These are phyloP conservation scores for Aspergillus carlsbadensis DNA, from an alignment of 495 filamentous ascomycete species.

Conservation along the genomic window DNA sequence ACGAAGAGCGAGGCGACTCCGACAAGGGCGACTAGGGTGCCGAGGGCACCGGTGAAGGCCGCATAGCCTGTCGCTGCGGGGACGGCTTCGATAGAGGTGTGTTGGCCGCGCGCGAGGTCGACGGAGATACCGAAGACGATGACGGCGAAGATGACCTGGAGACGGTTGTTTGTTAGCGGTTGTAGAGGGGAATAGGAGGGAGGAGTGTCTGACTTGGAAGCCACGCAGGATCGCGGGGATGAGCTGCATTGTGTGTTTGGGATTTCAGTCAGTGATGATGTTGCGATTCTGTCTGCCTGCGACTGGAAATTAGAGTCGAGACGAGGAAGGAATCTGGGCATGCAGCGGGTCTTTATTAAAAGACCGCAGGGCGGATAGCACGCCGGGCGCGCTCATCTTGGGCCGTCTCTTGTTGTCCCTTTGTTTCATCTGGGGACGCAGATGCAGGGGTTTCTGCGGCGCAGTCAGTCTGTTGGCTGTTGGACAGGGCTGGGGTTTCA, in stretches of 20 bases:
- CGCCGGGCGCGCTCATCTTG: no score
- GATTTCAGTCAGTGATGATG: no score
- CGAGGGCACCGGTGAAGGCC: conserved; percentile 49
- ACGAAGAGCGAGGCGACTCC: conserved; percentile 39
- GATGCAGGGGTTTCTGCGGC: no score
- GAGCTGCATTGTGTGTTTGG: neutral
- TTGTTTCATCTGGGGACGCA: no score
- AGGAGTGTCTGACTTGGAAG: conserved; percentile 1
- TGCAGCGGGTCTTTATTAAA: no score
- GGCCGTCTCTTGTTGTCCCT: no score
- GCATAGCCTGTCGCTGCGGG: conserved; percentile 43
- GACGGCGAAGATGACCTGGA: conserved; percentile 43
- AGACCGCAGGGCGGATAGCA: no score
- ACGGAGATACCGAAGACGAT: conserved; percentile 49
- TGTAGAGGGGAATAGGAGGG: neutral
- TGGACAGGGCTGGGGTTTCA: no score
- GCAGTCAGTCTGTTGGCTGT: no score
- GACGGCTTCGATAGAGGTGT: conserved; percentile 20
- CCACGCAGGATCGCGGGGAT: neutral
- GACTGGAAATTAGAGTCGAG: no score
- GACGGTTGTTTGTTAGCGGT: neutral
- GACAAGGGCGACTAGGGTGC: conserved; percentile 39
- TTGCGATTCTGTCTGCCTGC: no score
- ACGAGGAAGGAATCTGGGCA: no score
- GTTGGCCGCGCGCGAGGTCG: conserved; percentile 43